Evolutionary conservation across 345 rosid species (phyloP).

Genomic region (Linum usitatissimum): DNA sequence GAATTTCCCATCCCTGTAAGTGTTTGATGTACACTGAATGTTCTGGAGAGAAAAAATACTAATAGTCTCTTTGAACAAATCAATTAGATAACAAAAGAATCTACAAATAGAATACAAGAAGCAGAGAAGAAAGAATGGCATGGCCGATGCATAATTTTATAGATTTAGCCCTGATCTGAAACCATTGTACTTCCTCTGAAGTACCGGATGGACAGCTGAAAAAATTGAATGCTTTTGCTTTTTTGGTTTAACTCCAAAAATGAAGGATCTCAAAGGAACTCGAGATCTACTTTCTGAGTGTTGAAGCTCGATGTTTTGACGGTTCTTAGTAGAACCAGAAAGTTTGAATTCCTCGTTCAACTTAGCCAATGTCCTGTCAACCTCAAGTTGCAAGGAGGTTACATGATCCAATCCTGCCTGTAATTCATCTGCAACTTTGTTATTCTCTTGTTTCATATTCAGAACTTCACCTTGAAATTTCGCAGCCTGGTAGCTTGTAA

Average conservation of each 20-base stretch:
- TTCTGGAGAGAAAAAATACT: background rate
- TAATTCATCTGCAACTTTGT: slow-evolving; percentile 49
- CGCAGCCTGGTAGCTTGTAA: slow-evolving; percentile 93
- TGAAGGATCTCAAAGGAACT: slow-evolving; percentile 71
- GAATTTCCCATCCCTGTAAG: background rate
- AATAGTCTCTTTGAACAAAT: background rate
- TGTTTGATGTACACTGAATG: background rate
- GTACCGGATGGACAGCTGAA: slow-evolving; percentile 65
- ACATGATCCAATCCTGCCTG: slow-evolving; percentile 48
- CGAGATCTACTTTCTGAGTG: slow-evolving; percentile 33
- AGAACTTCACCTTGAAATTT: slow-evolving; percentile 75
- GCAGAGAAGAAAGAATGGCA: background rate
- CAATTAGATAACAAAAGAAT: background rate
- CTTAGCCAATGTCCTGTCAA: slow-evolving; percentile 33
- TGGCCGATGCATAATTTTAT: slow-evolving; percentile 1
- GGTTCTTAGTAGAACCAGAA: slow-evolving; percentile 21
- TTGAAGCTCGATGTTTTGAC: slow-evolving; percentile 18
- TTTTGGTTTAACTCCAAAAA: slow-evolving; percentile 82
- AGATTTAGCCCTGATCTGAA: slow-evolving; percentile 27
- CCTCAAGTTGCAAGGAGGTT: slow-evolving; percentile 32
- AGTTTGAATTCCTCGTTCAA: slow-evolving; percentile 49
- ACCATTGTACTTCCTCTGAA: slow-evolving; percentile 46
- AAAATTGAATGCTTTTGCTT: slow-evolving; percentile 52
- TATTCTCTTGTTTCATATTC: slow-evolving; percentile 86
- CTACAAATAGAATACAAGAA: background rate